These are phyloP conservation scores for Friedmanniomyces endolithicus DNA, from an alignment of 495 filamentous ascomycete genomes.

Conservation along the genomic window DNA sequence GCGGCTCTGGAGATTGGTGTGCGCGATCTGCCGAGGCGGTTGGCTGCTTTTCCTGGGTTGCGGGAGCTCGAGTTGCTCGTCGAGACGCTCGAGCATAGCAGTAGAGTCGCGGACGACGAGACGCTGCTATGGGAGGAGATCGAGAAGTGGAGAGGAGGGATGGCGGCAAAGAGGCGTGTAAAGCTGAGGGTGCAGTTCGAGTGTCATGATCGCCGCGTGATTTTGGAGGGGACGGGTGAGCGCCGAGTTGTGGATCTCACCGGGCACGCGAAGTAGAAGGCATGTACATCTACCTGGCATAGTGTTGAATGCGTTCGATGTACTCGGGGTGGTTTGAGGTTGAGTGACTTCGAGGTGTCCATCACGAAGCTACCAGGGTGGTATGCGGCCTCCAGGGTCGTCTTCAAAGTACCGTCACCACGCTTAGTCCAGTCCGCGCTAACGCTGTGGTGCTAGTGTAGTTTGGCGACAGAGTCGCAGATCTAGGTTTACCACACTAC, in stretches of 20 bases:
- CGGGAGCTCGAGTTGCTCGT: background rate
- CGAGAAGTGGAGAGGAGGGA: background rate
- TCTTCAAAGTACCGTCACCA: too few species aligned
- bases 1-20: background rate
- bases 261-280: too few species aligned
- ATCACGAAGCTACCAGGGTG: too few species aligned
- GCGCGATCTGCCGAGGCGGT: background rate
- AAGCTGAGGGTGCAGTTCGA: background rate
- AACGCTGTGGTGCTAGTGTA: too few species aligned
- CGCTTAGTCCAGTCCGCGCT: too few species aligned
- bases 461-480: too few species aligned
- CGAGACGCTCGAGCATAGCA: background rate
- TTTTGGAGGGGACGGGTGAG: background rate
- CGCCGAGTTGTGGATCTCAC: background rate
- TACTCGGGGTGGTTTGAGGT: too few species aligned
- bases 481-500: too few species aligned
- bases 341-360: too few species aligned
- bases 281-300: too few species aligned
- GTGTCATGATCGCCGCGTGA: background rate
- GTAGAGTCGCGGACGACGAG: background rate
- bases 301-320: too few species aligned
- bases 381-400: too few species aligned
- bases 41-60: background rate
- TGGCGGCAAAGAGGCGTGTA: background rate
- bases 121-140: background rate